Conservation (phyloP, 163 green algal species). For the Scenedesmus sp. region DNA sequence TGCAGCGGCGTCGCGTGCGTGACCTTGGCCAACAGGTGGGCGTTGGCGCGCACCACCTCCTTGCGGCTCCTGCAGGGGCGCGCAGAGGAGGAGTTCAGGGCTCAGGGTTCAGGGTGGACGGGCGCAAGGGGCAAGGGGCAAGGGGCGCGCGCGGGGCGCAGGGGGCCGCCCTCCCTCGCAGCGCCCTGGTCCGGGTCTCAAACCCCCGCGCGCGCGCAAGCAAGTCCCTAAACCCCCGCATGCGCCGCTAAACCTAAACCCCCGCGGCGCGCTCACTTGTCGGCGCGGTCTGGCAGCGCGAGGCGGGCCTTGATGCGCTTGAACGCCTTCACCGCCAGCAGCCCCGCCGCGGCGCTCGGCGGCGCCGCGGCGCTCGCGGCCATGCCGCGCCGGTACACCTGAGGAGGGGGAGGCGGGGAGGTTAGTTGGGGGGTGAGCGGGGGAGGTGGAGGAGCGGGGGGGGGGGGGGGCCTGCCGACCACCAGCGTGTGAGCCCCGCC, state of each 20-base stretch:
- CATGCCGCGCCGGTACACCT: conserved; percentile 24
- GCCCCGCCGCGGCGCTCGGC: neutral
- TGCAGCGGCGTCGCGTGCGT: conserved; percentile 25
- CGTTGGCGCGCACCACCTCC: conserved; percentile 12
- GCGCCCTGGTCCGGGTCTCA: too few relatives aligned
- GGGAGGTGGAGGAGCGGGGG: too few relatives aligned
- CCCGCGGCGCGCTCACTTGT: conserved; percentile 12
- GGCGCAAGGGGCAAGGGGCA: too few relatives aligned
- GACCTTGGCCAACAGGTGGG: conserved; percentile 22
- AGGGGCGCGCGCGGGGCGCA: too few relatives aligned
- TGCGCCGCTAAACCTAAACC: too few relatives aligned
- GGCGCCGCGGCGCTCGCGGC: neutral
- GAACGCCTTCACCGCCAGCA: conserved; percentile 32
- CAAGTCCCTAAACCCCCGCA: too few relatives aligned
- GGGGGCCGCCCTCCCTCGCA: too few relatives aligned
- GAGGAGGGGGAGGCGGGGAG: neutral
- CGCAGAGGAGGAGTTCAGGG: neutral
- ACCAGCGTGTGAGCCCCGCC: too few relatives aligned
- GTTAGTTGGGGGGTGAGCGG: too few relatives aligned
- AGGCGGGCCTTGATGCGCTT: conserved; percentile 27
- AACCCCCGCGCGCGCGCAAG: too few relatives aligned
- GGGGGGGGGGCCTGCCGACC: too few relatives aligned
- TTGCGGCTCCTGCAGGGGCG: conserved; percentile 13
- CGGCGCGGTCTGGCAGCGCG: conserved; percentile 18
- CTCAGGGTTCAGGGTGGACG: neutral